phyloP scores from a whole-genome alignment of 2,329 filamentous ascomycete genomes.

The Cladorrhinum sp. region DNA sequence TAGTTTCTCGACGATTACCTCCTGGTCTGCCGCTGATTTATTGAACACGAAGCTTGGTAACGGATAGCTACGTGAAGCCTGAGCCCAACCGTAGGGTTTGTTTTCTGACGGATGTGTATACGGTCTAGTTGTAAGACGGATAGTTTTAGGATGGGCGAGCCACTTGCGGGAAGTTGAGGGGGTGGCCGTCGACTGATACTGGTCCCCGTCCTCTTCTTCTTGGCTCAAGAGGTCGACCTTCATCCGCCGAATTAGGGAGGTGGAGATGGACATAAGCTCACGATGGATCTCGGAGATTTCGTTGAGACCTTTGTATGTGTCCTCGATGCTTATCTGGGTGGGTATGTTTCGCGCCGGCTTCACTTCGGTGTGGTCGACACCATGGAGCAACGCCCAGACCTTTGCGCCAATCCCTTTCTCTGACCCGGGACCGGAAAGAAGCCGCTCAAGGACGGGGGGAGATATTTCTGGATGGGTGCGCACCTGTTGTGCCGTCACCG shows the following conservation, averaged over 20 bases:
- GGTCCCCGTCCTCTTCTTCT: conserved; percentile 36
- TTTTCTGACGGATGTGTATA: conserved; percentile 33
- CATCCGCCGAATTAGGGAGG: conserved; percentile 74
- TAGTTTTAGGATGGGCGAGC: conserved; percentile 76
- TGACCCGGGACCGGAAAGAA: conserved; percentile 68
- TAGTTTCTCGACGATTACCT: conserved; percentile 63
- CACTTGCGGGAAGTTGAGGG: conserved; percentile 45
- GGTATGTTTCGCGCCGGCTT: conserved; percentile 69
- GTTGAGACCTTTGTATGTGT: conserved; percentile 75
- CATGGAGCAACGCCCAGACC: conserved; percentile 77
- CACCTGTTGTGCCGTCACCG: conserved; percentile 64
- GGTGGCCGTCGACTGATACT: conserved; percentile 33
- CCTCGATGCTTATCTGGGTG: conserved; percentile 89
- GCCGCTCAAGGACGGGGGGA: conserved; percentile 60
- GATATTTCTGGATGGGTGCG: conserved; percentile 62
- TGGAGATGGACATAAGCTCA: conserved; percentile 66
- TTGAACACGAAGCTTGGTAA: conserved; percentile 73
- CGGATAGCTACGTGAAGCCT: conserved; percentile 72
- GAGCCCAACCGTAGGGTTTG: conserved; percentile 58
- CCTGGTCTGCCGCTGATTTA: conserved; percentile 44
- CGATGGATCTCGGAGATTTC: conserved; percentile 60
- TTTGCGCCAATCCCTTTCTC: conserved; percentile 69
- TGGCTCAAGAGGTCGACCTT: conserved; percentile 66
- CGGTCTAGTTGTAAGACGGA: conserved; percentile 76
- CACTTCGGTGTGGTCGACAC: conserved; percentile 73